Evolutionary conservation across 805 yeast genomes (phyloP), one percentile per base, ranked within the genome.

Genomic region (Dipodascus geniculatus): DNA sequence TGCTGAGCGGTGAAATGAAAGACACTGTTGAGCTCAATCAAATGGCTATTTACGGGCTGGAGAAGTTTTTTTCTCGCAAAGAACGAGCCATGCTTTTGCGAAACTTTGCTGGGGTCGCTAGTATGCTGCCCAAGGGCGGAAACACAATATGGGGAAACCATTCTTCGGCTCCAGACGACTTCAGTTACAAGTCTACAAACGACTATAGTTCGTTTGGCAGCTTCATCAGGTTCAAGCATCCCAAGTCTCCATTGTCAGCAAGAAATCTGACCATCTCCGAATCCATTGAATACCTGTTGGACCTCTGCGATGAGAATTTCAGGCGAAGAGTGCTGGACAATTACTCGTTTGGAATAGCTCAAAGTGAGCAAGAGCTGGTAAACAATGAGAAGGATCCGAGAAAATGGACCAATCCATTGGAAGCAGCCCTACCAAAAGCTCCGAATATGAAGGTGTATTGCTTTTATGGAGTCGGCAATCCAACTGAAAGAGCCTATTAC

Each of bases 51-150:
- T 88, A 87, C 63, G 99, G 97, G 1, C 75, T 93, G 54, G 99
- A 93, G 65, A 88, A 87, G 70, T 93, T 93, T 69, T 89, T 93
- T 68, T 84, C 93, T 51, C 78, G 96, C 65, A 78, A 80, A 57
- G 99, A 91, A 70, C 78, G 99, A 60, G 80, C 88, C 3, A 95
- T 87, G 57, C 74, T 93, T 85, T 65, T 89, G 50, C 75, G 88
- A 57, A 75, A 91, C 1, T 91, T 87, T 75, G 96, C 96, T 16
- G 98, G 98, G 11, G 74, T 93, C 49, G 89, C 97, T 16, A 80
- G 93, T 53, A 93, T 93, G 99, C 64, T 93, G 23, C 99, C 99
- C 22, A 93, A 91, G 67, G 99, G 99, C 47, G 98, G 97, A 2
- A 82, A 82, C 42, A 64, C 80, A 2, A 78, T 93, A 28, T 93